These are phyloP conservation scores for Phytophthora palmivora DNA, from an alignment of 352 stramenopile genomes.

Conservation along the genomic window DNA sequence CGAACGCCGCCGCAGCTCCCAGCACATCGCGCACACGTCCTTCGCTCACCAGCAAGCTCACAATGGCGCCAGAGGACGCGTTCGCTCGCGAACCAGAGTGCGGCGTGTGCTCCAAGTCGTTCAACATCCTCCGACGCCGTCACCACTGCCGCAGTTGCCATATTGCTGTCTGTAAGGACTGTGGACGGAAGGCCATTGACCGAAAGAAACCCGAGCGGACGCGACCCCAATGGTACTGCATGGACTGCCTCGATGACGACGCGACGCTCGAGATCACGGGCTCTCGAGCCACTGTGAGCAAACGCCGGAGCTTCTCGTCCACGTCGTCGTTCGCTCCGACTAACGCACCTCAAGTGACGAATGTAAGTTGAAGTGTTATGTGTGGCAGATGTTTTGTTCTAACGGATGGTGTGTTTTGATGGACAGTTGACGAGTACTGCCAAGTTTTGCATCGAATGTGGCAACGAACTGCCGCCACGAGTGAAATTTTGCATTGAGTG, in stretches of 20 bases:
- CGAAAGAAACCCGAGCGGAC: slow-evolving; percentile 54
- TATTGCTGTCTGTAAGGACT: slow-evolving; percentile 88
- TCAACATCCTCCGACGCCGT: slow-evolving; percentile 82
- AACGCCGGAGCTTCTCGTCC: slow-evolving; percentile 72
- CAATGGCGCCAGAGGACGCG: slow-evolving; percentile 46
- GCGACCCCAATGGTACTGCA: slow-evolving; percentile 84
- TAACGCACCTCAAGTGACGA: slow-evolving; percentile 48
- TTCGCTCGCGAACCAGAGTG: slow-evolving; percentile 83
- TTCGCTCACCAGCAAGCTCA: slow-evolving; percentile 47
- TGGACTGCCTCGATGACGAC: slow-evolving; percentile 69
- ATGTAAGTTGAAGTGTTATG: slow-evolving; percentile 47
- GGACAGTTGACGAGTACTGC: slow-evolving; percentile 61
- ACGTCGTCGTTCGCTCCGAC: slow-evolving; percentile 38
- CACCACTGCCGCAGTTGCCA: slow-evolving; percentile 88
- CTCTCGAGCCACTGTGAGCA: slow-evolving; percentile 51
- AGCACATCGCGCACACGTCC: slow-evolving; percentile 30
- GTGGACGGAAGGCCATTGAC: slow-evolving; percentile 80
- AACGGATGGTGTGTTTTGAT: slow-evolving; percentile 21
- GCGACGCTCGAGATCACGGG: slow-evolving; percentile 72
- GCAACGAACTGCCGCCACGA: slow-evolving; percentile 73
- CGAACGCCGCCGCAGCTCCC: slow-evolving; percentile 23
- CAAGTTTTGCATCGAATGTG: slow-evolving; percentile 89
- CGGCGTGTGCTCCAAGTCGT: slow-evolving; percentile 77
- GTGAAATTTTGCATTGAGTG: slow-evolving; percentile 92
- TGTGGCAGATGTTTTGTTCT: slow-evolving; percentile 23